These are phyloP conservation scores for Stephania cephalantha DNA, from an alignment of 164 flowering plant genomes.

Conservation along the genomic window DNA sequence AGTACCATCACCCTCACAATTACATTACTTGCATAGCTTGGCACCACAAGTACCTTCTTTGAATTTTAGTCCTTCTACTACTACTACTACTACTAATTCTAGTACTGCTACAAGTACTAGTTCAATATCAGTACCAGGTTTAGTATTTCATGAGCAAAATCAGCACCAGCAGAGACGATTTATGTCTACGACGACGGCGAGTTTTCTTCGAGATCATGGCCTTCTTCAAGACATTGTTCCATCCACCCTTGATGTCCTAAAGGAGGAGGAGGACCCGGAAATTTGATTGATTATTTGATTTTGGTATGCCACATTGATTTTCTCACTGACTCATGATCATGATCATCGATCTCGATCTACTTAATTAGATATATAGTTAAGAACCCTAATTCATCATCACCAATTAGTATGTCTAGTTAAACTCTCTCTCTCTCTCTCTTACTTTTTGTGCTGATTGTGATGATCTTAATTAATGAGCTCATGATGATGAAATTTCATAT, in stretches of 20 bases:
- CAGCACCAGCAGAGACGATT: background rate
- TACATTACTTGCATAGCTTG: constrained; percentile 16
- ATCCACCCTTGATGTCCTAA: constrained; percentile 27
- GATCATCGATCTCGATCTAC: background rate
- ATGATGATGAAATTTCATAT: background rate
- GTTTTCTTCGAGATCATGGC: constrained; percentile 52
- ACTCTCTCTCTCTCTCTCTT: background rate
- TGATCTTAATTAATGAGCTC: background rate
- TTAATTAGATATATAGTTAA: background rate
- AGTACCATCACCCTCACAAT: constrained; percentile 20
- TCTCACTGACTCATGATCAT: constrained; percentile 8
- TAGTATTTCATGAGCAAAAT: background rate
- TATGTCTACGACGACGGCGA: constrained; percentile 12
- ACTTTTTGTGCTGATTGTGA: background rate
- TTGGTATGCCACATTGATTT: constrained; percentile 17
- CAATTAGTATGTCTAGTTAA: background rate
- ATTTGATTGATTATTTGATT: background rate
- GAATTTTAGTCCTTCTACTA: constrained; percentile 10
- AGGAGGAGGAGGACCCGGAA: constrained; percentile 21
- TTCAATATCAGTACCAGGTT: constrained; percentile 3
- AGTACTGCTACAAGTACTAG: background rate
- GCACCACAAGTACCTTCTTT: constrained; percentile 23
- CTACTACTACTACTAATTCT: constrained; percentile 2
- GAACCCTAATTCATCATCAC: constrained; percentile 5
- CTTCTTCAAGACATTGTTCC: constrained; percentile 75